A percentile compares a stretch with the other conserved stretches of the same genome.
phyloP scores from a whole-genome alignment of 768 basidiomycete species.

The Amanita rimosa region DNA sequence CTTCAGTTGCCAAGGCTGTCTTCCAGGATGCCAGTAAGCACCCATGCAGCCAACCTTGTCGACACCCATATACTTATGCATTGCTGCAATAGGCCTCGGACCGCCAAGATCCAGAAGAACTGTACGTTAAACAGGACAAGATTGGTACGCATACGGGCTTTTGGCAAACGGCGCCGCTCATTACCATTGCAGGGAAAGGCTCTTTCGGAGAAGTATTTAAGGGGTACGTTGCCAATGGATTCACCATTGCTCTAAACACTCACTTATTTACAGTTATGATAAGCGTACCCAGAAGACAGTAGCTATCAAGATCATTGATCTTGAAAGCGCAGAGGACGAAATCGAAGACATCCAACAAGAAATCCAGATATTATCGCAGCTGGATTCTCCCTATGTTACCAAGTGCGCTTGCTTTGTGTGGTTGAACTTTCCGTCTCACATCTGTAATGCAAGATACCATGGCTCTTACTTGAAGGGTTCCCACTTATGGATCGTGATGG shows the following conservation, averaged over 20 bases:
- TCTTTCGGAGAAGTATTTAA: conserved; percentile 99
- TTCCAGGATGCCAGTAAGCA: conserved; percentile 15
- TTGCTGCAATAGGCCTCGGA: conserved; percentile 40
- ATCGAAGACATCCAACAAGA: conserved; percentile 99
- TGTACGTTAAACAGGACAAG: conserved; percentile 94
- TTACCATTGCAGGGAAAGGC: conserved; percentile 64
- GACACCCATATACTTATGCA: not conserved
- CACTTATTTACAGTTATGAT: conserved; percentile 57
- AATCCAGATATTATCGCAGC: conserved; percentile 92
- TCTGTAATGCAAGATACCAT: conserved; percentile 56
- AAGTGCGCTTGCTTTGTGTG: conserved; percentile 44
- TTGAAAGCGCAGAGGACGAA: conserved; percentile 98
- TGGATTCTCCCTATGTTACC: conserved; percentile 94
- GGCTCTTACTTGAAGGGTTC: conserved; percentile 94
- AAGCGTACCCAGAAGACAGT: conserved; percentile 94
- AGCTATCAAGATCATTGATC: conserved; percentile 99
- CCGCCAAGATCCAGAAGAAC: conserved; percentile 87
- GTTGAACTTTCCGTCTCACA: conserved; percentile 3
- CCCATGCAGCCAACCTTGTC: not conserved
- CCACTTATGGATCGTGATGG: conserved; percentile 98
- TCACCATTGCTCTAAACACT: conserved; percentile 9
- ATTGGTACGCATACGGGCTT: conserved; percentile 53
- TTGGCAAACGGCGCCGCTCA: conserved; percentile 3
- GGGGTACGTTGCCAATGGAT: conserved; percentile 43
- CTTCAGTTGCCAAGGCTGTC: no score